Evolutionary conservation across 2,329 filamentous ascomycete species (phyloP).

Genomic region (Aureobasidium sp.): DNA sequence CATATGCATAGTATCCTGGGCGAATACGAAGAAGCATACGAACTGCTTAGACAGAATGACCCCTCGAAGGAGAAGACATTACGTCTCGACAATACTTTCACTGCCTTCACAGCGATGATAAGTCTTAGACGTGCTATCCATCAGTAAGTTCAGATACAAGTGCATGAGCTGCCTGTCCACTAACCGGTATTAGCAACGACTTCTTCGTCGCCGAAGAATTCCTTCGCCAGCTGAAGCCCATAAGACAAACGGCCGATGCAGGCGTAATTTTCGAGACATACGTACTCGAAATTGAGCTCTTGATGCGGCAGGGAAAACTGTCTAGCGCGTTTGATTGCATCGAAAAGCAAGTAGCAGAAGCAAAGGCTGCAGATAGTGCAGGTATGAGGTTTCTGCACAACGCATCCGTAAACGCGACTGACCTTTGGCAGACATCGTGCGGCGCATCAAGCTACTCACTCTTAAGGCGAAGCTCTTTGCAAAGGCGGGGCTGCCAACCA

Average conservation of each 20-base stretch:
- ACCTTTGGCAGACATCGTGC: constrained; percentile 51
- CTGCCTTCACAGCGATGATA: constrained; percentile 59
- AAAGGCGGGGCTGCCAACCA: constrained; percentile 60
- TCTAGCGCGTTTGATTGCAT: constrained; percentile 48
- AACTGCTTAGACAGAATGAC: constrained; percentile 53
- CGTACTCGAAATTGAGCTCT: constrained; percentile 54
- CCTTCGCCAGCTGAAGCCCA: constrained; percentile 49
- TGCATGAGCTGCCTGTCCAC: not conserved
- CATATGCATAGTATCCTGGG: constrained; percentile 60
- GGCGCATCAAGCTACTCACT: constrained; percentile 64
- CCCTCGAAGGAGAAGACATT: constrained; percentile 60
- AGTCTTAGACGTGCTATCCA: constrained; percentile 58
- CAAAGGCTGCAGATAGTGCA: constrained; percentile 43
- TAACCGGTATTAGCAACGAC: constrained; percentile 41
- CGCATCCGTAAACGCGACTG: not conserved
- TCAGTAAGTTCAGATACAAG: constrained; percentile 27
- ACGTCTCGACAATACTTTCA: constrained; percentile 69
- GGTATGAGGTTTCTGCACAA: not conserved
- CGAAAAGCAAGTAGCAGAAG: constrained; percentile 43
- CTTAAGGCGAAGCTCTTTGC: constrained; percentile 66
- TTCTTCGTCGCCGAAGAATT: constrained; percentile 51
- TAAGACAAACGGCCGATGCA: constrained; percentile 39
- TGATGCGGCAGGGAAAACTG: constrained; percentile 48
- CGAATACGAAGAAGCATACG: constrained; percentile 61
- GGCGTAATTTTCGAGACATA: constrained; percentile 54